Evolutionary conservation across 2,329 filamentous ascomycete genomes (phyloP), one percentile per base, ranked within the genome.

Genomic region (Venturia pyrina): DNA sequence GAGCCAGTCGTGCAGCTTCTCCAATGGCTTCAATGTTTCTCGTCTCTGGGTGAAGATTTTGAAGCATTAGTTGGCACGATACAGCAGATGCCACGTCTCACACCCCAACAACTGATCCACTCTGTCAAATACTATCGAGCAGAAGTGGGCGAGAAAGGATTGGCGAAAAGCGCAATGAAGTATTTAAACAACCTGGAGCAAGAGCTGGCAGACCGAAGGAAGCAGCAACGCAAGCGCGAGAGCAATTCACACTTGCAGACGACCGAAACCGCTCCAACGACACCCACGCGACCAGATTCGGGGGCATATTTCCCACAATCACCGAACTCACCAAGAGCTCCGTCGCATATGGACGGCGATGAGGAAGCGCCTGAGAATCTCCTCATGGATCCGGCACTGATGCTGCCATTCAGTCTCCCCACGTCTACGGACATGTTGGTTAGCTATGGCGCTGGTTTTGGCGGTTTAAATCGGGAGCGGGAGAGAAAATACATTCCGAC

Each of bases 11-110:
- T 98, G 65, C 95, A 99, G 75, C 82, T 99, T 2, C 81, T 99
- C 6, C 95, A 99, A 76, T 99, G 95, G 95, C 81, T 99, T 44
- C 95, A 99, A 75, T 97, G 93, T 76, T 98, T 98, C 77, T 98
- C 95, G 1, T 96, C 92, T 0, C 83, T 98, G 4, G 91, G 87
- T 5, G 92, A 98, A 72, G 93, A 98, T 73, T 80, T 95, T 46
- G 92, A 96, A 73, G 91, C 91, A 2, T 83, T 99, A 19, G 87
- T 96, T 40, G 90, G 87, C 19, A 99, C 95, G 0, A 79, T 98
- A 28, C 89, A 96, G 72, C 95, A 98, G 75, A 82, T 99, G 50
- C 92, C 91, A 69, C 84, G 88, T 50, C 81, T 99, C 61, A 92
- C 87, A 34, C 89, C 92, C 0, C 90, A 92, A 73, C 95, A 99